Conservation (phyloP, 2,329 filamentous ascomycete genomes). For the Sphaceloma murrayae region DNA sequence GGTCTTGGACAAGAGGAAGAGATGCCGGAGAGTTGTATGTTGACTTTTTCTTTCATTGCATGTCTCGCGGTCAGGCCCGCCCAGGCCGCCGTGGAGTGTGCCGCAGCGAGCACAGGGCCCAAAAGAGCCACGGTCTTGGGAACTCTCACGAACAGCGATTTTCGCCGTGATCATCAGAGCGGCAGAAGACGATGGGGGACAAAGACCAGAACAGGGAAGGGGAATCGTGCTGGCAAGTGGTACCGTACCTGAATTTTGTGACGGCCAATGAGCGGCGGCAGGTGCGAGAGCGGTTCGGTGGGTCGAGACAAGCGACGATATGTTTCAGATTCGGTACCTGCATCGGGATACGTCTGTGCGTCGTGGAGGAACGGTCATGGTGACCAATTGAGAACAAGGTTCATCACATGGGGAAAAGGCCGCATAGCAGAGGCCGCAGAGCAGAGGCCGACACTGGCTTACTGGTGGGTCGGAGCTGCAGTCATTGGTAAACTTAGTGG, state of each 20-base stretch:
- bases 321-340: slow-evolving; percentile 17
- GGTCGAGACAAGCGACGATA: slow-evolving; percentile 17
- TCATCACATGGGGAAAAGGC: too few species aligned
- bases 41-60: too few species aligned
- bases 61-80: too few species aligned
- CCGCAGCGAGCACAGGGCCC: neutral
- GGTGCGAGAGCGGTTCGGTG: slow-evolving; percentile 4
- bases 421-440: too few species aligned
- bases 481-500: too few species aligned
- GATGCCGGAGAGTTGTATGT: slow-evolving; percentile 4
- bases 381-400: neutral
- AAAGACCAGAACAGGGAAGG: neutral
- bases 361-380: neutral
- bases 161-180: slow-evolving; percentile 5
- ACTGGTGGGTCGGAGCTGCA: too few species aligned
- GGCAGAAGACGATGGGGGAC: too few species aligned
- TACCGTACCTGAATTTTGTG: neutral
- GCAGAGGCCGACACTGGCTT: too few species aligned
- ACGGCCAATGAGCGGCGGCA: neutral
- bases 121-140: neutral
- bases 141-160: slow-evolving; percentile 10
- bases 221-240: neutral
- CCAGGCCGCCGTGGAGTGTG: neutral
- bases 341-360: slow-evolving; percentile 13
- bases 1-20: too few species aligned